Percentiles rank a stretch among this genome's conserved stretches.
These are phyloP conservation scores for Penicillium paradoxum DNA, from an alignment of 495 filamentous ascomycete species.

Conservation along the genomic window DNA sequence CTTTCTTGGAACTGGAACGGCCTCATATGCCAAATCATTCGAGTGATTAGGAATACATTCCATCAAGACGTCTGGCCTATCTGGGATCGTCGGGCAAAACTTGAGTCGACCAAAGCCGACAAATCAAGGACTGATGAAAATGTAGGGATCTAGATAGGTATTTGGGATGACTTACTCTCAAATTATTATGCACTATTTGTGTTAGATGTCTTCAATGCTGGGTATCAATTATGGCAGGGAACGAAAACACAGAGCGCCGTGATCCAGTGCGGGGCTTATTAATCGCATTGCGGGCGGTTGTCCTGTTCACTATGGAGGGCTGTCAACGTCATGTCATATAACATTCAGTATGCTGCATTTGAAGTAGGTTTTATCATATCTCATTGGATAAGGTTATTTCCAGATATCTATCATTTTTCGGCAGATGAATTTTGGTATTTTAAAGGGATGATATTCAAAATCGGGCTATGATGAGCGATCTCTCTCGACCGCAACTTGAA, in stretches of 20 bases:
- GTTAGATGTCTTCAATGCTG: background rate
- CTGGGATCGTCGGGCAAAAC: background rate
- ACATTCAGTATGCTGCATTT: background rate
- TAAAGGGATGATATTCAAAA: background rate
- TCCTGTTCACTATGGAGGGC: background rate
- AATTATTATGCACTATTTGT: background rate
- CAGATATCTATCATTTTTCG: background rate
- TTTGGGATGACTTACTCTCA: background rate
- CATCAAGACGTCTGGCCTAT: background rate
- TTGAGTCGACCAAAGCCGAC: background rate
- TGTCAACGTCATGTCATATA: constrained; percentile 8
- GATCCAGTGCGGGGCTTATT: constrained; percentile 19
- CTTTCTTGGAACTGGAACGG: background rate
- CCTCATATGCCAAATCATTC: background rate
- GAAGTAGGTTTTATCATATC: background rate
- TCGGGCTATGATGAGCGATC: background rate
- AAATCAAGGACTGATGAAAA: background rate
- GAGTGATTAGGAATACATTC: background rate
- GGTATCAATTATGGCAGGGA: background rate
- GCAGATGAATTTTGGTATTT: no score
- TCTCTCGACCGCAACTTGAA: background rate
- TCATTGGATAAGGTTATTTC: background rate
- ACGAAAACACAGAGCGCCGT: background rate
- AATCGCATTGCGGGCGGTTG: constrained; percentile 8
- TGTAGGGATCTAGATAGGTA: background rate